Percentiles rank a stretch among this genome's conserved stretches.
phyloP scores from a whole-genome alignment of 768 basidiomycete genomes.

The Calocybe gangraenosa region DNA sequence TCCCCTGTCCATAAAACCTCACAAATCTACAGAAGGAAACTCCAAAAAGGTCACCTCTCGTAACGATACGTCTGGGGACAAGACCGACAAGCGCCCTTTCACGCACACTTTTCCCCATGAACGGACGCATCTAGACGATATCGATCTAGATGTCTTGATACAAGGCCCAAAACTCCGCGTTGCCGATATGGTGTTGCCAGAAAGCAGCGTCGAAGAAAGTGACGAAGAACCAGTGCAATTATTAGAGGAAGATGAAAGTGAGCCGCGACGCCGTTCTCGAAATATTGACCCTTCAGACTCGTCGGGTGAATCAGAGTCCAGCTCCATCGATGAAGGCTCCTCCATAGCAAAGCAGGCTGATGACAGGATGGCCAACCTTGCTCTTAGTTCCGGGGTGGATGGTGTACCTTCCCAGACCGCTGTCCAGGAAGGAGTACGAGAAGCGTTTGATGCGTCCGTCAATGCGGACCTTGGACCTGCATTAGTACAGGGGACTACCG shows the following conservation, averaged over 20 bases:
- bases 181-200: conserved; percentile 34
- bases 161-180: conserved; percentile 31
- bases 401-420: conserved; percentile 27
- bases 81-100: no score
- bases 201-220: conserved; percentile 39
- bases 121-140: conserved; percentile 24
- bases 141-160: conserved; percentile 33
- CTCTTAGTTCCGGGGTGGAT: conserved; percentile 6
- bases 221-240: conserved; percentile 15
- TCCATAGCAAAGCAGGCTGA: conserved; percentile 10
- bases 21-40: neutral
- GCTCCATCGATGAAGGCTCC: conserved; percentile 30
- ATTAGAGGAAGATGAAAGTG: conserved; percentile 29
- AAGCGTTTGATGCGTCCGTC: conserved; percentile 27
- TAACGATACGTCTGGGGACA: conserved; percentile 7
- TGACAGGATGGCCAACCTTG: conserved; percentile 1
- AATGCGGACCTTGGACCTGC: conserved; percentile 31
- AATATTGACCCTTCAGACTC: conserved; percentile 15
- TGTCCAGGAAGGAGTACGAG: conserved; percentile 25
- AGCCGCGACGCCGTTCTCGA: conserved; percentile 25
- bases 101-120: conserved; percentile 13
- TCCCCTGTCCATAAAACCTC: neutral
- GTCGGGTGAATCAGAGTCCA: conserved; percentile 31
- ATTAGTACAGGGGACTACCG: conserved; percentile 26
- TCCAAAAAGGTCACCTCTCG: conserved; percentile 6